These are phyloP conservation scores for Yarrowia sp. DNA, from an alignment of 805 yeast genomes.

Conservation along the genomic window DNA sequence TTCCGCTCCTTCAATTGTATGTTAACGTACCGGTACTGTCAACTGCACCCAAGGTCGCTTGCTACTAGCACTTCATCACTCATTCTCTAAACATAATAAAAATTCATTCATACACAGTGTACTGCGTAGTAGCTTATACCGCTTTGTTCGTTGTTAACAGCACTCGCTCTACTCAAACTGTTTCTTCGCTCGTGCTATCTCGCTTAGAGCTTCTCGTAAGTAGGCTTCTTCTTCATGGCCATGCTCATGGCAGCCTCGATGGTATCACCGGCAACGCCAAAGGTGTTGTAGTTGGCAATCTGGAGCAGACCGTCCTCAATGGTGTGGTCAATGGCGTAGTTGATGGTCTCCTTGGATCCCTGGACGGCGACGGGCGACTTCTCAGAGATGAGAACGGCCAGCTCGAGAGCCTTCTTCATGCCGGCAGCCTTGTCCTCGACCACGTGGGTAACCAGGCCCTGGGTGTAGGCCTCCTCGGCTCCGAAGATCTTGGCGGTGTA, in stretches of 20 bases:
- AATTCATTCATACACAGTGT: too few species aligned
- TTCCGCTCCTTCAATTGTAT: too few species aligned
- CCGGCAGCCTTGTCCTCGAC: conserved; percentile 60
- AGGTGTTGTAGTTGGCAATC: conserved; percentile 63
- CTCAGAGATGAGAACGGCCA: conserved; percentile 58
- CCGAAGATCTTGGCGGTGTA: conserved; percentile 66
- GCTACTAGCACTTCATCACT: too few species aligned
- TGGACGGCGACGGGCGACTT: conserved; percentile 65
- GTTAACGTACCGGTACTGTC: too few species aligned
- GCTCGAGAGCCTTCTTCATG: conserved; percentile 55
- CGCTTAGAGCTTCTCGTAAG: conserved; percentile 45
- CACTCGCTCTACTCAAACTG: too few species aligned
- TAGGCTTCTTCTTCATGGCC: conserved; percentile 47
- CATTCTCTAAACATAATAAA: too few species aligned
- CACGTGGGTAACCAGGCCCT: conserved; percentile 61
- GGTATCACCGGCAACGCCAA: conserved; percentile 49
- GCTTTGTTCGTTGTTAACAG: too few species aligned
- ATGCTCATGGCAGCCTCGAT: conserved; percentile 47
- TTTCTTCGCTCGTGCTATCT: too few species aligned
- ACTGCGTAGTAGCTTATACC: too few species aligned
- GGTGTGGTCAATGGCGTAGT: conserved; percentile 53
- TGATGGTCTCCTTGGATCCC: conserved; percentile 67
- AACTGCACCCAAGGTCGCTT: too few species aligned
- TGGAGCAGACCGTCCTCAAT: conserved; percentile 58
- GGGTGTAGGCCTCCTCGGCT: conserved; percentile 60